phyloP scores from a whole-genome alignment of 345 rosid species.

The Hibiscus trionum region DNA sequence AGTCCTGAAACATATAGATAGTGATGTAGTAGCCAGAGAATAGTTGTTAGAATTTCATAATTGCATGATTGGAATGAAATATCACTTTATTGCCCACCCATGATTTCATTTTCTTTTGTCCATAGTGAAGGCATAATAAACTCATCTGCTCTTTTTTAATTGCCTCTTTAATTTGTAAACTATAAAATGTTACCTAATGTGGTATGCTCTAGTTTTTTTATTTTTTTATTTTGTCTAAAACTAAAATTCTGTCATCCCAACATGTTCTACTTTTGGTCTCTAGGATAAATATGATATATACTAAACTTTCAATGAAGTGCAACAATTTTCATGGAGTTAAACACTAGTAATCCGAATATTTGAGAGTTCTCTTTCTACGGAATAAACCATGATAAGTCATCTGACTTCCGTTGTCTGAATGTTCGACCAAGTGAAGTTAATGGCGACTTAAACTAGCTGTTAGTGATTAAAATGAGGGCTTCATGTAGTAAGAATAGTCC shows the following conservation, averaged over 20 bases:
- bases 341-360: not conserved
- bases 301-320: not conserved
- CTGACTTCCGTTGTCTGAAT: not conserved
- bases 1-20: conserved; percentile 11
- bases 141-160: not conserved
- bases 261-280: not conserved
- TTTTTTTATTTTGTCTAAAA: not conserved
- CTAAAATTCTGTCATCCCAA: not conserved
- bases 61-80: conserved; percentile 24
- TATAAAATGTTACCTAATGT: not conserved
- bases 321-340: not conserved
- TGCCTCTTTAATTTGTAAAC: not conserved
- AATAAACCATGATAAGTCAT: not conserved
- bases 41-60: conserved; percentile 16
- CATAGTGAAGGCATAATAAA: conserved; percentile 3
- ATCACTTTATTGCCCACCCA: conserved; percentile 12
- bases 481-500: not conserved
- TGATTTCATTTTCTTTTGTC: conserved; percentile 8
- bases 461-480: conserved; percentile 9
- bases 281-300: not conserved
- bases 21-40: conserved; percentile 15
- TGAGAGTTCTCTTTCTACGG: not conserved
- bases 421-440: not conserved
- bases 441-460: not conserved
- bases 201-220: not conserved